Evolutionary conservation across 2,329 filamentous ascomycete species (phyloP).

Genomic region (Colletotrichum tropicicola): DNA sequence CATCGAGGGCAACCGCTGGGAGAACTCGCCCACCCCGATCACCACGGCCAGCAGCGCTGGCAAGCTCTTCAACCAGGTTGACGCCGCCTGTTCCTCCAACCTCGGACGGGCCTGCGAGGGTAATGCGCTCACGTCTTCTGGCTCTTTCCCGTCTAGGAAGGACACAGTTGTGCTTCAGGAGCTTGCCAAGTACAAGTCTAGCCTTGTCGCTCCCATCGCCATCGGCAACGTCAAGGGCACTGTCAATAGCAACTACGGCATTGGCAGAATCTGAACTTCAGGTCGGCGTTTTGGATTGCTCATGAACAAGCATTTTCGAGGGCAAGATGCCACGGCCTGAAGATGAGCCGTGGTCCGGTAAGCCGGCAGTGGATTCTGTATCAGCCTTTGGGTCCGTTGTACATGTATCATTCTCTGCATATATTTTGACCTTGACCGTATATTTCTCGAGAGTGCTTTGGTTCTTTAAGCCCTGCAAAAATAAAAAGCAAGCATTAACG

Average conservation of each 20-base stretch:
- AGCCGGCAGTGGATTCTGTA: too few relatives aligned
- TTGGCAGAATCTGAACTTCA: not conserved
- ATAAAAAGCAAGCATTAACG: too few relatives aligned
- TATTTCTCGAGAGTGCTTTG: too few relatives aligned
- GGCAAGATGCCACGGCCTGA: too few relatives aligned
- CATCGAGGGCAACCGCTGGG: conserved; percentile 36
- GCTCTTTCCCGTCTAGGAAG: conserved; percentile 31
- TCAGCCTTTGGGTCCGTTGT: too few relatives aligned
- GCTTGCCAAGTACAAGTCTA: conserved; percentile 29
- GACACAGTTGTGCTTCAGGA: not conserved
- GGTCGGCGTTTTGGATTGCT: too few relatives aligned
- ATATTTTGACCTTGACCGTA: too few relatives aligned
- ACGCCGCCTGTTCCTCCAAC: not conserved
- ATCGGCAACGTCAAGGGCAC: not conserved
- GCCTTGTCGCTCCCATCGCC: conserved; percentile 10
- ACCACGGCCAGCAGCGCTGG: not conserved
- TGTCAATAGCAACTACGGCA: not conserved
- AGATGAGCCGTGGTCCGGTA: too few relatives aligned
- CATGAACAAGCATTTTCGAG: too few relatives aligned
- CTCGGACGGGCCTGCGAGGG: conserved; percentile 39
- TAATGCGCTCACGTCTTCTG: conserved; percentile 38
- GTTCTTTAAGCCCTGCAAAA: too few relatives aligned
- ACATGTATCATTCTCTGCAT: too few relatives aligned
- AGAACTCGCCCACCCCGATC: not conserved
- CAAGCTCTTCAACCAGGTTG: not conserved